Evolutionary conservation across 2,329 filamentous ascomycete genomes (phyloP).

Genomic region (Trichophaea hybrida): DNA sequence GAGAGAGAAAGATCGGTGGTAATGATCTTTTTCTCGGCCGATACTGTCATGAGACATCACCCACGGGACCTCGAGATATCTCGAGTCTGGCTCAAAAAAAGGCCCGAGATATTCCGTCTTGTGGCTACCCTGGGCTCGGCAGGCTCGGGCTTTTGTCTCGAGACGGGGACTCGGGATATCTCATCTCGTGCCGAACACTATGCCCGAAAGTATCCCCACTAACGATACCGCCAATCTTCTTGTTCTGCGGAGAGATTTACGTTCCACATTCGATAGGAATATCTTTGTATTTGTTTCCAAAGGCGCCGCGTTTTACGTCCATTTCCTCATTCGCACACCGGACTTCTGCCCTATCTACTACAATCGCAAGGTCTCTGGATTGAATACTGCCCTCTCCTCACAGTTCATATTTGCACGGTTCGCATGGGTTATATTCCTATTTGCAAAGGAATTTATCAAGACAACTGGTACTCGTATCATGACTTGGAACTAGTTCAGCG

Average conservation of each 20-base stretch:
- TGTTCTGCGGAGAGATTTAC: not conserved
- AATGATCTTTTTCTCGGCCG: too few species aligned
- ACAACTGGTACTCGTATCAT: not conserved
- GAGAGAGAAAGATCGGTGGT: too few species aligned
- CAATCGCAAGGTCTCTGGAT: not conserved
- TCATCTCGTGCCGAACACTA: too few species aligned
- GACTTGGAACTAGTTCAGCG: not conserved
- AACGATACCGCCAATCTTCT: not conserved
- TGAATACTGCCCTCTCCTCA: not conserved
- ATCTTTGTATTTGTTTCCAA: not conserved
- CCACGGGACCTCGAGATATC: too few species aligned
- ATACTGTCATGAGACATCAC: too few species aligned
- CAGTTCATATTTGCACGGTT: slow-evolving; percentile 3
- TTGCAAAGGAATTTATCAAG: not conserved
- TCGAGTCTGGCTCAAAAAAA: too few species aligned
- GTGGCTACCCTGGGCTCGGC: too few species aligned
- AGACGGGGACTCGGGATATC: too few species aligned
- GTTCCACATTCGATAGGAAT: not conserved
- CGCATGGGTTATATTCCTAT: not conserved
- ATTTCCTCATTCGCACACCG: not conserved
- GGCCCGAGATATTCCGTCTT: too few species aligned
- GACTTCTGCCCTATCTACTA: not conserved
- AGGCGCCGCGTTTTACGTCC: not conserved
- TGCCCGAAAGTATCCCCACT: not conserved
- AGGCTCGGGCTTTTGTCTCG: too few species aligned